Percentiles rank a stretch among this genome's conserved stretches.
These are phyloP conservation scores for Scleromitrula shiraiana DNA, from an alignment of 2,329 filamentous ascomycete genomes.

Conservation along the genomic window DNA sequence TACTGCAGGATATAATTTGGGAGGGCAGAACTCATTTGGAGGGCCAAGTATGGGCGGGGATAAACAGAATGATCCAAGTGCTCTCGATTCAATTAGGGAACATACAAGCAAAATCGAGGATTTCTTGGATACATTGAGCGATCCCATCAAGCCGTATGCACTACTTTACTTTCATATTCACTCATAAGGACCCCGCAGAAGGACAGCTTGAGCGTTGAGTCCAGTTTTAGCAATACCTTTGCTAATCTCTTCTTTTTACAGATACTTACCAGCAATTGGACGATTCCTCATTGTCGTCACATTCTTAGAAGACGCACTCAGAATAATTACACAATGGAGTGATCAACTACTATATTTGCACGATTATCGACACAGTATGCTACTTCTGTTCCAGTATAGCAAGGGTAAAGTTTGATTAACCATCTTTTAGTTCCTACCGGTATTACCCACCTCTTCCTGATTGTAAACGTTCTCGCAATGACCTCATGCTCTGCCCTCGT, in stretches of 20 bases:
- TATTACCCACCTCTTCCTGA: conserved; percentile 85
- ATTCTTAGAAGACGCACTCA: conserved; percentile 91
- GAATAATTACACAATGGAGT: conserved; percentile 95
- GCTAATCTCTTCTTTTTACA: conserved; percentile 34
- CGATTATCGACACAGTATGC: conserved; percentile 82
- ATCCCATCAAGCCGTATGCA: conserved; percentile 90
- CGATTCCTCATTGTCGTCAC: conserved; percentile 97
- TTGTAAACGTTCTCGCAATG: conserved; percentile 88
- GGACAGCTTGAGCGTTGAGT: conserved; percentile 3
- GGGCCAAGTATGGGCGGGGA: conserved; percentile 25
- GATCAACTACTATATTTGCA: conserved; percentile 91
- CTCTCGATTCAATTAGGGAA: conserved; percentile 77
- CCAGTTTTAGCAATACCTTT: background rate
- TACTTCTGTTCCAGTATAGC: background rate
- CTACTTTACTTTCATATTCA: conserved; percentile 9
- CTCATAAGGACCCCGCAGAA: conserved; percentile 9
- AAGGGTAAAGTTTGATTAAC: conserved; percentile 9
- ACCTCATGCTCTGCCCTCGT: conserved; percentile 71
- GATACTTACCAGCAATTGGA: conserved; percentile 89
- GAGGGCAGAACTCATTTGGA: conserved; percentile 31
- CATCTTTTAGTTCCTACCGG: conserved; percentile 65
- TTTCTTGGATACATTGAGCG: conserved; percentile 74
- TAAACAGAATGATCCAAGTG: conserved; percentile 29
- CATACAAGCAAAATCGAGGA: conserved; percentile 99
- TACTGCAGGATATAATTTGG: conserved; percentile 38